Base-by-base conservation (phyloP, 306 rosid species). In the Urtica urens region DNA sequence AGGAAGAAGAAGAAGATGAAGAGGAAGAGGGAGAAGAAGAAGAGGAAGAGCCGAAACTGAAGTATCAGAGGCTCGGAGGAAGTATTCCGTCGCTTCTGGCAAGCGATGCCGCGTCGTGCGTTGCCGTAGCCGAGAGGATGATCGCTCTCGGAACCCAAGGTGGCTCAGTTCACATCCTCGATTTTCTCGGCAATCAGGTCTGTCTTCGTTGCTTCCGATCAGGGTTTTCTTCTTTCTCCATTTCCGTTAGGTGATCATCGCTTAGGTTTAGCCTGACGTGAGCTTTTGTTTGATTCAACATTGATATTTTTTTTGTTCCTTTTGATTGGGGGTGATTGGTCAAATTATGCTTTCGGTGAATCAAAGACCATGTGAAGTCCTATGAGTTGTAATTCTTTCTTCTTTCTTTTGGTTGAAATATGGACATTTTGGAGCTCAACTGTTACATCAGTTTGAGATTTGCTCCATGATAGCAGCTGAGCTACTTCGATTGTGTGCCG, bases 141-240 rank as follows among this genome's bases (percentile, higher is more conserved):
- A 82, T 90, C 63, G 99, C 95, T 0, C 78, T 90, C 7, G 99
- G 99, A 18, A 85, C 99, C 15, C 84, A 75, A 11, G 85, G 75
- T 38, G 99, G 99, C 66, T 62, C 85, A 28, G 72, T 90, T 60
- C 87, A 77, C 41, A 90, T 90, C 51, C 94, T 90, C 24, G 95
- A 90, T 70, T 90, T 90, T 74, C 95, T 90, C 34, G 99, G 99
- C 11, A 90, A 90, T 68, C 99, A 90, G 95, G 95, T 90, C 7
- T 22, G 66, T 19, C 21, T 17, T 1, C 15, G 23, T 17, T 11
- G 3, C 4, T 51, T 34, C 16, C 0, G 16, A 4, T 17, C 11
- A 3, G 7, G 14, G 27, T 2, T 12, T 45, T 23, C 28, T 0
- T 20, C 10, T 17, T 44, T 23, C 6, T 15, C 23, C 3, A 7